These are phyloP conservation scores for Hyaloscypha hepaticicola DNA, from an alignment of 495 filamentous ascomycete species.

Conservation along the genomic window DNA sequence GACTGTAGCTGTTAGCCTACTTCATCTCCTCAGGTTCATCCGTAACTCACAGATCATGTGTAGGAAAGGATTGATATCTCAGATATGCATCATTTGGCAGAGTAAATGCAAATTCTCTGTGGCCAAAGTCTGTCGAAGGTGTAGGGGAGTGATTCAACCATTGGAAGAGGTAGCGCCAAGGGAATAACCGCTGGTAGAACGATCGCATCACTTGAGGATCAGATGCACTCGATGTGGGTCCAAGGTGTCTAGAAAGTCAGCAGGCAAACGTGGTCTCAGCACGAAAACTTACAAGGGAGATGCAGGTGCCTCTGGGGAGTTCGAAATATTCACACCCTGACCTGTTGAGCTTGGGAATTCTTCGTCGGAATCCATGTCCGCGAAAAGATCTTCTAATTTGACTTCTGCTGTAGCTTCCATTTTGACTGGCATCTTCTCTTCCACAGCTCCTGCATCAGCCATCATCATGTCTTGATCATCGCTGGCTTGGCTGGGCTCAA, in stretches of 20 bases:
- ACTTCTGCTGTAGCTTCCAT: slow-evolving; percentile 35
- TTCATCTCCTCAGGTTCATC: neutral
- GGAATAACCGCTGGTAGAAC: slow-evolving; percentile 96
- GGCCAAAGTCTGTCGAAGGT: slow-evolving; percentile 82
- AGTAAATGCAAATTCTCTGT: slow-evolving; percentile 94
- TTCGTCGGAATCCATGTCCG: slow-evolving; percentile 73
- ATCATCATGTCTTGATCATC: slow-evolving; percentile 35
- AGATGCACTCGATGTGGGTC: slow-evolving; percentile 41
- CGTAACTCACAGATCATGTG: slow-evolving; percentile 71
- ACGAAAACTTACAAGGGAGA: slow-evolving; percentile 39
- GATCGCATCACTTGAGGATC: slow-evolving; percentile 82
- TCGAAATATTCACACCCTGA: slow-evolving; percentile 42
- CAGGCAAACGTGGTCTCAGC: neutral
- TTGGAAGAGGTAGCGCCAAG: slow-evolving; percentile 92
- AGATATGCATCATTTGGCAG: slow-evolving; percentile 86
- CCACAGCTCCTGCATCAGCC: slow-evolving; percentile 34
- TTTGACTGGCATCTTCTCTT: slow-evolving; percentile 32
- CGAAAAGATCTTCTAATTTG: slow-evolving; percentile 79
- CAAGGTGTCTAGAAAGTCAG: slow-evolving; percentile 26
- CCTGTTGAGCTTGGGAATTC: slow-evolving; percentile 66
- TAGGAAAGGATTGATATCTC: slow-evolving; percentile 87
- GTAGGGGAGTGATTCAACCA: slow-evolving; percentile 94
- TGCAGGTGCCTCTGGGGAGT: slow-evolving; percentile 43
- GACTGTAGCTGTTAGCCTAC: slow-evolving; percentile 42
- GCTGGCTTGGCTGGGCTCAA: slow-evolving; percentile 19